Evolutionary conservation across 2,329 filamentous ascomycete species (phyloP).

Genomic region (Aspergillus sp.): DNA sequence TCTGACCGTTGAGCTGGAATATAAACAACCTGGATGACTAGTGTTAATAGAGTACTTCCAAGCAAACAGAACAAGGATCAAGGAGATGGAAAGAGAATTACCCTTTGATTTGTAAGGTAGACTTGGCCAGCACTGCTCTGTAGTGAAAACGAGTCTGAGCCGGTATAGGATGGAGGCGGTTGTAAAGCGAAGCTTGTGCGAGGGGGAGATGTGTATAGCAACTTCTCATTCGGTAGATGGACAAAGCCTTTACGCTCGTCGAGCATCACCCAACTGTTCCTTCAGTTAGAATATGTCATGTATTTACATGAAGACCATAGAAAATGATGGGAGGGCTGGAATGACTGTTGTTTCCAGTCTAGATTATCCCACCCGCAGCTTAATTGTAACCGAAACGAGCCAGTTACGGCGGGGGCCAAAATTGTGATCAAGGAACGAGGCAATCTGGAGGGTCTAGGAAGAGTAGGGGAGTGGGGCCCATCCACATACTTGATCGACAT

Average conservation of each 20-base stretch:
- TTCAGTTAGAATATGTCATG: slow-evolving; percentile 1
- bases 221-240: slow-evolving; percentile 78
- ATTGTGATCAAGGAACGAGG: background rate
- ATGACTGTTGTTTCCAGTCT: background rate
- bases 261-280: slow-evolving; percentile 88
- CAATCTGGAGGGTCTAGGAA: background rate
- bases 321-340: background rate
- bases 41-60: slow-evolving; percentile 10
- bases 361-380: background rate
- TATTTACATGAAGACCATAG: background rate
- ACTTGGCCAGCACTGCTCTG: slow-evolving; percentile 74
- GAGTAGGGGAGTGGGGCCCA: slow-evolving; percentile 8
- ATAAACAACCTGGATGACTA: slow-evolving; percentile 72
- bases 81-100: slow-evolving; percentile 45
- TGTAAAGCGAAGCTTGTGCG: slow-evolving; percentile 76
- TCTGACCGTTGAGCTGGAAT: slow-evolving; percentile 69
- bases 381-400: background rate
- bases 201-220: slow-evolving; percentile 75
- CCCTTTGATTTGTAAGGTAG: slow-evolving; percentile 82
- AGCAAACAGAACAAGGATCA: background rate
- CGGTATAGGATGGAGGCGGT: slow-evolving; percentile 65
- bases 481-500: slow-evolving; percentile 45
- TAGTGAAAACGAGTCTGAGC: slow-evolving; percentile 63
- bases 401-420: background rate
- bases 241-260: slow-evolving; percentile 71